A percentile compares a stretch with the other conserved stretches of the same genome.
These are phyloP conservation scores for Fusarium lateritium DNA, from an alignment of 2,329 filamentous ascomycete species.

Conservation along the genomic window DNA sequence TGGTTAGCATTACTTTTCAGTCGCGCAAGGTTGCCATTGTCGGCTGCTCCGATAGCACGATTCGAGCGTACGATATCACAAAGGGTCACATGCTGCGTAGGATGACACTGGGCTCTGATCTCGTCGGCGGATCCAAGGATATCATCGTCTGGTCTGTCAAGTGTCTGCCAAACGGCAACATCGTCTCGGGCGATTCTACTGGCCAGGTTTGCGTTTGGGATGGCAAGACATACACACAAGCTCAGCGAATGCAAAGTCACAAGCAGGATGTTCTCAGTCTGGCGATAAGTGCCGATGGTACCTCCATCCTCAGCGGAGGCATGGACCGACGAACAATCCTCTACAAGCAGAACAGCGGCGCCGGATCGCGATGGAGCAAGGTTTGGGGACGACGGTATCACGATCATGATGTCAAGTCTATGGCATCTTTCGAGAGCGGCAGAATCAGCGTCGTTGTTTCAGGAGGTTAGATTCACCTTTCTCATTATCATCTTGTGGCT, in stretches of 20 bases:
- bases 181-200: slow-evolving; percentile 94
- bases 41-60: slow-evolving; percentile 96
- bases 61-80: slow-evolving; percentile 89
- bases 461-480: slow-evolving; percentile 76
- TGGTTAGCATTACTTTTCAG: slow-evolving; percentile 93
- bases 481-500: background rate
- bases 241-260: slow-evolving; percentile 88
- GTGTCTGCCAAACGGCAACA: slow-evolving; percentile 87
- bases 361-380: slow-evolving; percentile 82
- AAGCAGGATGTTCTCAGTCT: slow-evolving; percentile 92
- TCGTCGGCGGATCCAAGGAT: slow-evolving; percentile 83
- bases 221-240: slow-evolving; percentile 89
- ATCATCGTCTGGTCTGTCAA: slow-evolving; percentile 95
- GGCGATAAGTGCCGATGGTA: slow-evolving; percentile 84
- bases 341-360: slow-evolving; percentile 77
- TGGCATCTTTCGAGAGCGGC: slow-evolving; percentile 89
- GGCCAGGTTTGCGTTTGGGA: slow-evolving; percentile 96
- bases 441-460: slow-evolving; percentile 90
- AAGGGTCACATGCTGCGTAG: slow-evolving; percentile 82
- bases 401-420: slow-evolving; percentile 93
- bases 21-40: slow-evolving; percentile 85
- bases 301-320: slow-evolving; percentile 87
- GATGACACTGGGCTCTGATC: slow-evolving; percentile 88
- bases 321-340: slow-evolving; percentile 91
- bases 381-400: slow-evolving; percentile 90